Base-by-base conservation (phyloP, 139 green algal species). In the Gonium pectorale region DNA sequence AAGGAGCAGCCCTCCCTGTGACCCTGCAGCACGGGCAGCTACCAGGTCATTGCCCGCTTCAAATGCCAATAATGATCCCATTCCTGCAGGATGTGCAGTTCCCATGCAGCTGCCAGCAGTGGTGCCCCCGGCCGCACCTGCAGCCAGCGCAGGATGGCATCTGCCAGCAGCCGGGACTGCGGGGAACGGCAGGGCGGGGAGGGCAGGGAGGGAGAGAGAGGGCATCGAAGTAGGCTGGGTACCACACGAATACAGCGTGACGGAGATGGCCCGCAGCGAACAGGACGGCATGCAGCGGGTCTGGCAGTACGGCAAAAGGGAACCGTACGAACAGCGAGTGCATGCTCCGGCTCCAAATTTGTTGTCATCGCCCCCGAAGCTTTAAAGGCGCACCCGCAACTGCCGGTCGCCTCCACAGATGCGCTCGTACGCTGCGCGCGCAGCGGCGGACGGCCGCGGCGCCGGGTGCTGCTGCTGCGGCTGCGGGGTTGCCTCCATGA, bases 141-240 rank as follows among this genome's bases (percentile, higher is more conserved):
- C 27, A 77, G 41, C 68, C 68, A 77, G 4, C 68, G 41, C 26
- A 77, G 29, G 9, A 77, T 60, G 6, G 27, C 68, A 29, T 77
- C 68, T 29, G 40, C 21, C 27, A 77, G 41, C 35, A 77, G 43
- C 43, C 68, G 68, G 29, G 43, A 41, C 68, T 77, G 68, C 41
- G 22, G 67, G 67, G 40, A 13, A 5, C 9, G 31, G 33, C 15
- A 43, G n/a, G n/a, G 62, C n/a, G 19, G n/a, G 60, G 60, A 3
- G 9, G 29, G 35, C 35, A 46, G n/a, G 29, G 7, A 7, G 27
- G 29, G n/a, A 33, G 56, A 64, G 22, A 9, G 19, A 17, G 56
- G 29, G 22, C 17, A 64, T 24, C 6, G 6, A n/a, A n/a, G 21
- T 9, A 24, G 19, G 19, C 17, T 33, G 15, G 6, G 31, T 35